Conservation (phyloP, 129 eudicot genomes). For the Erigeron canadensis region DNA sequence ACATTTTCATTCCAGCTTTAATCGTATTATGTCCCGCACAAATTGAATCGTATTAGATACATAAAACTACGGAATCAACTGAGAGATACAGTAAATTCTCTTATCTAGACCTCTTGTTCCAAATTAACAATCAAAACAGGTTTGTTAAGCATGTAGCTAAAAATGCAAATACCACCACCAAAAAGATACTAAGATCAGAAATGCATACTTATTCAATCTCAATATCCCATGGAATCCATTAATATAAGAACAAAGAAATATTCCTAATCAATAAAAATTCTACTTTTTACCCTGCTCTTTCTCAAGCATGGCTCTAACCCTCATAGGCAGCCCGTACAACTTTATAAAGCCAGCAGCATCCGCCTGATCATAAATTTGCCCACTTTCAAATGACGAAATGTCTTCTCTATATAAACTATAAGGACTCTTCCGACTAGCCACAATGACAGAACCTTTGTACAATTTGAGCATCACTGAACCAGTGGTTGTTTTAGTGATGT, state of each 20-base stretch:
- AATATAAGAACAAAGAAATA: background rate
- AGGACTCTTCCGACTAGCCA: slow-evolving; percentile 75
- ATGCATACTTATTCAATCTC: slow-evolving; percentile 18
- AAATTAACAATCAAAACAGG: no score
- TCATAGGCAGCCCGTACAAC: slow-evolving; percentile 84
- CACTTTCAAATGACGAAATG: slow-evolving; percentile 89
- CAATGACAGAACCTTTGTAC: slow-evolving; percentile 84
- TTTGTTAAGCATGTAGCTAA: no score
- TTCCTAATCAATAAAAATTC: background rate
- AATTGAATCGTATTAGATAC: no score
- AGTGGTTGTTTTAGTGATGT: slow-evolving; percentile 69
- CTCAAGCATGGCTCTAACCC: slow-evolving; percentile 98
- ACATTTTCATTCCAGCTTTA: no score
- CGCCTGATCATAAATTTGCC: slow-evolving; percentile 89
- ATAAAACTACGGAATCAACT: no score
- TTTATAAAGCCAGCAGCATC: slow-evolving; percentile 97
- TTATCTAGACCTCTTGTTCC: no score
- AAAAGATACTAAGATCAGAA: background rate
- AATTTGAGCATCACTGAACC: slow-evolving; percentile 87
- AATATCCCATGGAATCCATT: background rate
- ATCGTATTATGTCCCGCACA: no score
- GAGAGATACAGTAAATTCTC: no score
- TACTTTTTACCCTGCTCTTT: slow-evolving; percentile 44
- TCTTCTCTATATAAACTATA: slow-evolving; percentile 83
- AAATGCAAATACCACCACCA: background rate